Base-by-base conservation (phyloP, 176 grass and related monocot genomes). In the Aegilops tauschii region DNA sequence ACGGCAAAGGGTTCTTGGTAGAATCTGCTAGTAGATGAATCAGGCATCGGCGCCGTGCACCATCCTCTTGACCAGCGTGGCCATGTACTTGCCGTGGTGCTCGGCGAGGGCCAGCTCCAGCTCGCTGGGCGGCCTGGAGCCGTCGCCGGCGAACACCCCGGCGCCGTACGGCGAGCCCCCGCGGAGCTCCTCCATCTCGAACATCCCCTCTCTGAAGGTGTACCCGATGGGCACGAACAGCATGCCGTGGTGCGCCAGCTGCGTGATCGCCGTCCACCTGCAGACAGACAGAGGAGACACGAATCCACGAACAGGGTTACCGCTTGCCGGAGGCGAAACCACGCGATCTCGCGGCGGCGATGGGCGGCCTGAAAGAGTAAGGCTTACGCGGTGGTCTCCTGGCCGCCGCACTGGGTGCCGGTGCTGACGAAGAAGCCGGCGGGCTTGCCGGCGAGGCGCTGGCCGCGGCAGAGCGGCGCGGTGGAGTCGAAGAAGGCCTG, bases 31-130 rank as follows among this genome's bases (percentile, higher is more conserved):
- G 17, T 8, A 1, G 54, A 21, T 21, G 54, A 8, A 20, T 58
- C 18, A 59, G 13, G 37, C 58, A 35, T 84, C 47, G 32, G 47
- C 16, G 14, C 73, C 80, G 62, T 76, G 84, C 50, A 59, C 88
- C 87, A 93, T 78, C 54, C 61, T 82, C 70, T 85, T 90, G 81
- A 93, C 81, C 21, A 93, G 74, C 45, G 91, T 81, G 61, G 91
- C 91, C 91, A 93, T 93, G 86, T 93, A 93, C 76, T 90, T 93
- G 84, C 81, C 91, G 21, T 93, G 91, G 78, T 93, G 87, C 82
- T 90, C 91, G n/a, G 91, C 84, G 79, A 93, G 88, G 27, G 80
- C 80, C 54, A 93, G 50, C 85, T 93, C 84, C 5, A 73, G 83
- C 69, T 93, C 62, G 29, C 42, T 84, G 9, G 91, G 84, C 31